These are phyloP conservation scores for Arbutus unedo DNA, from an alignment of 148 eudicot genomes.

Conservation along the genomic window DNA sequence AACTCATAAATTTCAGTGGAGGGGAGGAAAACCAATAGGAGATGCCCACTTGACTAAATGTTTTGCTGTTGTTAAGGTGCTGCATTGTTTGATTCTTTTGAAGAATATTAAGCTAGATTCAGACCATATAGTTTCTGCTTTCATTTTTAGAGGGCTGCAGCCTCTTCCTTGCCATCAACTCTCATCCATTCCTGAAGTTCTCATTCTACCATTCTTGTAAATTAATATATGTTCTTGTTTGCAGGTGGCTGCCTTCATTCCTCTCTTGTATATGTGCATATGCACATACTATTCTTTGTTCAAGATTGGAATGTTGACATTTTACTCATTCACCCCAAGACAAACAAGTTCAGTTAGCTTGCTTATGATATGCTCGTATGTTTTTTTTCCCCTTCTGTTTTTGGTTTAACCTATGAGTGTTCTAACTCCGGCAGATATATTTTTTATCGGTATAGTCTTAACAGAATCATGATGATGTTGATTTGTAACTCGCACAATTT, in stretches of 20 bases:
- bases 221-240: conserved; percentile 13
- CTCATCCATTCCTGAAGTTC: background rate
- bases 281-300: conserved; percentile 93
- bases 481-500: background rate
- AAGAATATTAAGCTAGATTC: background rate
- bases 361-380: conserved; percentile 97
- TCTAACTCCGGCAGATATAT: background rate
- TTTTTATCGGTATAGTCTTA: background rate
- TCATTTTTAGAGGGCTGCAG: background rate
- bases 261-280: conserved; percentile 91
- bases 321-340: conserved; percentile 85
- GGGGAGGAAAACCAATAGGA: background rate
- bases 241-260: conserved; percentile 74
- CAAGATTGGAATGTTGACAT: conserved; percentile 83
- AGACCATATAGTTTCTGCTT: background rate
- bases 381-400: conserved; percentile 10
- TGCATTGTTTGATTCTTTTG: background rate
- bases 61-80: background rate
- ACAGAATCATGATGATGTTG: background rate
- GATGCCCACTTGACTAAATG: background rate
- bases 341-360: conserved; percentile 96
- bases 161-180: background rate
- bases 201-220: background rate
- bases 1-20: background rate
- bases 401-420: background rate